Conservation (phyloP, 352 stramenopile species). For the Phytophthora lateralis region DNA sequence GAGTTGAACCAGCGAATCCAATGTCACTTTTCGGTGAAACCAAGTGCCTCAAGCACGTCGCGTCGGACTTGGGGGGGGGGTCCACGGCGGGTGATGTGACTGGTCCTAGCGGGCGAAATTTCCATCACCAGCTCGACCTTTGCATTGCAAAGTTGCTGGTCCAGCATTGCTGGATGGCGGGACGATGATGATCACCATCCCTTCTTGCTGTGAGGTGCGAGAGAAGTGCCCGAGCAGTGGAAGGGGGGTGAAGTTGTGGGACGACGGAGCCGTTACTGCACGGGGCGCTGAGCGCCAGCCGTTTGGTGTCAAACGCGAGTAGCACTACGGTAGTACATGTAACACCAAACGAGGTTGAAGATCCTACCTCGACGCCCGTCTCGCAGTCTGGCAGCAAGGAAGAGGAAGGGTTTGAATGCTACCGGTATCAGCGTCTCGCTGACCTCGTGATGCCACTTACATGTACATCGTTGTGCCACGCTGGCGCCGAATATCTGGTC, state of each 20-base stretch:
- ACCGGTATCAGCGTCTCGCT: neutral
- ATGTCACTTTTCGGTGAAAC: constrained; percentile 13
- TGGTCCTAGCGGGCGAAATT: neutral
- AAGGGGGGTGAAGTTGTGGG: neutral
- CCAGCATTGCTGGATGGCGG: constrained; percentile 8
- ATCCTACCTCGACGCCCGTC: too few species aligned
- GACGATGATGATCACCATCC: constrained; percentile 18
- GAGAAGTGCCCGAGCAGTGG: constrained; percentile 4
- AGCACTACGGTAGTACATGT: too few species aligned
- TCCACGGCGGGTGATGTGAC: neutral
- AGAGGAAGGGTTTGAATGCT: too few species aligned
- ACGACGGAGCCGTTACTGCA: constrained; percentile 3
- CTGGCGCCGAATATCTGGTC: constrained; percentile 14
- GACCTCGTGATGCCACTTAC: too few species aligned
- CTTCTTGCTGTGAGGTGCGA: constrained; percentile 3
- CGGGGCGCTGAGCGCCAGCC: neutral
- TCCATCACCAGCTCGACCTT: neutral
- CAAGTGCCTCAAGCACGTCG: neutral
- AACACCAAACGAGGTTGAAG: too few species aligned
- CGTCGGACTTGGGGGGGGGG: too few species aligned
- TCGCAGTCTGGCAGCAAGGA: too few species aligned
- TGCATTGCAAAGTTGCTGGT: neutral
- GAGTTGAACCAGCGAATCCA: neutral
- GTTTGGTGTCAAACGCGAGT: neutral
- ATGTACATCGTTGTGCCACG: neutral